phyloP scores from a whole-genome alignment of 768 basidiomycete genomes.

The Boletus eberwhitei region DNA sequence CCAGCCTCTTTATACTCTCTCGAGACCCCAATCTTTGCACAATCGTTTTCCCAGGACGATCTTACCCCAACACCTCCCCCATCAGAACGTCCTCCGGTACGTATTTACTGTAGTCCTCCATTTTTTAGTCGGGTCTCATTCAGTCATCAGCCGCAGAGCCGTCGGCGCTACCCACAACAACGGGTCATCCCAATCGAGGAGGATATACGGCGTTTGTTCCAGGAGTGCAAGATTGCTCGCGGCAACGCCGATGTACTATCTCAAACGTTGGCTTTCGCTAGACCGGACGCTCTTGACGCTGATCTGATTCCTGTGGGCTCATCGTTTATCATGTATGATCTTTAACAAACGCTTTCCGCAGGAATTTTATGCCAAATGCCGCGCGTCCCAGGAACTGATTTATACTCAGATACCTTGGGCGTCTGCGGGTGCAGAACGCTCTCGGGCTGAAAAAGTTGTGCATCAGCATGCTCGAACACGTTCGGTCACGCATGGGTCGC shows the following conservation, averaged over 20 bases:
- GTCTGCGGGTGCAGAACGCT: slow-evolving; percentile 72
- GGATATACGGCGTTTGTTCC: slow-evolving; percentile 76
- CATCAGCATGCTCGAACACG: slow-evolving; percentile 11
- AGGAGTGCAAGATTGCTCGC: slow-evolving; percentile 81
- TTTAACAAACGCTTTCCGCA: slow-evolving; percentile 28
- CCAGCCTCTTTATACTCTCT: slow-evolving; percentile 28
- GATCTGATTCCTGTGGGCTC: slow-evolving; percentile 61
- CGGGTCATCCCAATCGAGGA: slow-evolving; percentile 72
- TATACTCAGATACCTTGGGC: slow-evolving; percentile 92
- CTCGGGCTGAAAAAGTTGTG: slow-evolving; percentile 39
- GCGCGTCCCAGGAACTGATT: slow-evolving; percentile 79
- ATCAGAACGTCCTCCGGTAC: slow-evolving; percentile 25
- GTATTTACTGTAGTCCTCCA: not conserved
- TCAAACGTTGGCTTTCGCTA: slow-evolving; percentile 66
- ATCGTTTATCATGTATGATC: not conserved
- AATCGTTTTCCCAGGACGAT: slow-evolving; percentile 32
- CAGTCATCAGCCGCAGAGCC: slow-evolving; percentile 7
- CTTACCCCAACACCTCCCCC: slow-evolving; percentile 23
- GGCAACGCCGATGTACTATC: slow-evolving; percentile 76
- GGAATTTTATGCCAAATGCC: slow-evolving; percentile 83
- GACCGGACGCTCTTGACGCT: slow-evolving; percentile 64
- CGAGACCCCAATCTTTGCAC: slow-evolving; percentile 37
- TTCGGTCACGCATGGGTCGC: slow-evolving; percentile 20
- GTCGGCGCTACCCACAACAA: slow-evolving; percentile 23
- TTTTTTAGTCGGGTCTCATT: not conserved